Base-by-base conservation (phyloP, 140 eudicot species). In the Ambrosia hybrid region DNA sequence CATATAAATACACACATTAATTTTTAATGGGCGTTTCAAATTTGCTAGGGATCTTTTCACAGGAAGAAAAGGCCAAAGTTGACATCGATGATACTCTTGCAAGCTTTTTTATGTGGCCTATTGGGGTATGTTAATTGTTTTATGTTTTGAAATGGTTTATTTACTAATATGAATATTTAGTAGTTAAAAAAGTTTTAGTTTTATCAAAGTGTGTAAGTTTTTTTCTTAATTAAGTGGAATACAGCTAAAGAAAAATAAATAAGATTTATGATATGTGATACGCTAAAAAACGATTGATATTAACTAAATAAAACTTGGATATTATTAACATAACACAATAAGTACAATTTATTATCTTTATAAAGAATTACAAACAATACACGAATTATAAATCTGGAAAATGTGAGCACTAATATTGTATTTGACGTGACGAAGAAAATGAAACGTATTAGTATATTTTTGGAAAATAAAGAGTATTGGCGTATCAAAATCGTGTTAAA, bases 61-160 rank as follows among this genome's bases (percentile, higher is more conserved):
- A 89, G 96, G 90, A 84, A 77, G 34, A 86, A 72, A 51, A 82
- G 96, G 57, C 96, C 92, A 15, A 86, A 78, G 67, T 7, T 89
- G 79, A 83, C 96, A 66, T 67, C 82, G 88, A 79, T 38, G 79
- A 55, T 79, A 14, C 66, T 78, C 41, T 60, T 77, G 39, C 85
- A 83, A 74, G 89, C 76, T 0, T 89, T 77, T 77, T 63, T 82
- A 5, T 76, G 89, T 82, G 96, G 88, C 8, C 34, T 86, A 43
- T 72, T 83, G 39, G 92, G 89, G 96, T 89, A 86, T 60, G 45
- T 41, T 41, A 41, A 41, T 41, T 41, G 4, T 41, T 1, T 41
- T 41, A 5, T 30, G 0, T 41, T 41, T 17, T 3, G 14, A n/a
- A 1, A 1, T 53, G 3, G 6, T 53, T 15, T n/a, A 21, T 21